Evolutionary conservation across 768 basidiomycete species (phyloP).

Genomic region (Vararia minispora): DNA sequence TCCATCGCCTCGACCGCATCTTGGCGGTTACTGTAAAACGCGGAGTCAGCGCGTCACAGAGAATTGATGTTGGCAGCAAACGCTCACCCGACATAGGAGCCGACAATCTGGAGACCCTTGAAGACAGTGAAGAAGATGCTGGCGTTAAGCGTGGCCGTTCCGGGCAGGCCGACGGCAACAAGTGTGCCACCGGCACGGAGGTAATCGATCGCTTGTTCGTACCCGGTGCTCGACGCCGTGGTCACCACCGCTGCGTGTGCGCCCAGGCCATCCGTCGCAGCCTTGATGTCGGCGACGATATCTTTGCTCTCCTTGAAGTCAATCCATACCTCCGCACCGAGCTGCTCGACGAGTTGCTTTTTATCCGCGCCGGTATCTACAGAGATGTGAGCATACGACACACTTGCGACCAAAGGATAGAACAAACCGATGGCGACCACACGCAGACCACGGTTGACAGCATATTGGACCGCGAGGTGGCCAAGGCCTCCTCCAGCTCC

Average conservation of each 20-base stretch:
- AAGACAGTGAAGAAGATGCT: constrained; percentile 65
- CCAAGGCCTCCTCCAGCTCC: constrained; percentile 80
- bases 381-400: neutral
- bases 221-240: constrained; percentile 33
- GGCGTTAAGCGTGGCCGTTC: constrained; percentile 37
- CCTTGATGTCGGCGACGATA: constrained; percentile 53
- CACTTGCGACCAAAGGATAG: neutral
- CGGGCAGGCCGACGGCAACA: constrained; percentile 72
- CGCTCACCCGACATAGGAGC: constrained; percentile 28
- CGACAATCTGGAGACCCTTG: constrained; percentile 49
- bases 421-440: constrained; percentile 60
- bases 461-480: constrained; percentile 79
- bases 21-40: constrained; percentile 62
- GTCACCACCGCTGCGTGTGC: constrained; percentile 63
- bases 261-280: constrained; percentile 53
- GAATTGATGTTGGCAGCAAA: neutral
- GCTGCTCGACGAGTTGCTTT: constrained; percentile 40
- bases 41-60: constrained; percentile 18
- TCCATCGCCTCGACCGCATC: constrained; percentile 75
- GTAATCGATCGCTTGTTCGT: constrained; percentile 58
- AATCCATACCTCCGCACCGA: constrained; percentile 70
- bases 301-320: constrained; percentile 66
- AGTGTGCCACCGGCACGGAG: constrained; percentile 61
- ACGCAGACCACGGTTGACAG: constrained; percentile 61
- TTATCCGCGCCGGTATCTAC: constrained; percentile 69